These are phyloP conservation scores for Phytophthora litchii DNA, from an alignment of 352 stramenopile species.

Conservation along the genomic window DNA sequence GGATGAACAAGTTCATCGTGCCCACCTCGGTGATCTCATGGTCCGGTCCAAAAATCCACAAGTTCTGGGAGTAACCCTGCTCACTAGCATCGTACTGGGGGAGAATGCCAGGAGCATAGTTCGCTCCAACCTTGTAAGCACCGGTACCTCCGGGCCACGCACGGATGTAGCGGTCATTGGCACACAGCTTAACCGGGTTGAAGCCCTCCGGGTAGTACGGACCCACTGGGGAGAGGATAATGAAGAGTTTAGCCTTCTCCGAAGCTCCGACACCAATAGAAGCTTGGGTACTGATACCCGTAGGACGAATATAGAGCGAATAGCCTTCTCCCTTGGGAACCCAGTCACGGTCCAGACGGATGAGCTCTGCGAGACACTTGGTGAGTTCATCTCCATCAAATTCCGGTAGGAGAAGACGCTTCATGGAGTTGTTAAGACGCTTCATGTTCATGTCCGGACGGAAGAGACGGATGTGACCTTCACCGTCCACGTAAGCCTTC, in stretches of 20 bases:
- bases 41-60: slow-evolving; percentile 97
- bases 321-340: slow-evolving; percentile 95
- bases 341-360: slow-evolving; percentile 91
- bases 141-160: slow-evolving; percentile 97
- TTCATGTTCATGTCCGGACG: slow-evolving; percentile 97
- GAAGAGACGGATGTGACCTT: slow-evolving; percentile 93
- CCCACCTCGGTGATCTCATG: slow-evolving; percentile 91
- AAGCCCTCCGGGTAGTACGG: slow-evolving; percentile 98
- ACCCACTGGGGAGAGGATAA: slow-evolving; percentile 96
- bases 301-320: slow-evolving; percentile 96
- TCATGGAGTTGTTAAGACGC: slow-evolving; percentile 94
- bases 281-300: slow-evolving; percentile 92
- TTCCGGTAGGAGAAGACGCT: slow-evolving; percentile 85
- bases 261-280: slow-evolving; percentile 92
- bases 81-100: slow-evolving; percentile 88
- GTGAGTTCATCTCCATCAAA: slow-evolving; percentile 93
- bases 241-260: slow-evolving; percentile 92
- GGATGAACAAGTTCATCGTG: slow-evolving; percentile 99
- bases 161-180: slow-evolving; percentile 93
- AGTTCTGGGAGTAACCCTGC: slow-evolving; percentile 90
- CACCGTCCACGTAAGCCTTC: slow-evolving; percentile 92
- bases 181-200: slow-evolving; percentile 90
- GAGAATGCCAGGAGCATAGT: slow-evolving; percentile 92
- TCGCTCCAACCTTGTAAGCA: slow-evolving; percentile 93
- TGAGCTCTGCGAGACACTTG: slow-evolving; percentile 88